A percentile compares a stretch with the other conserved stretches of the same genome.
Evolutionary conservation across 2,329 filamentous ascomycete genomes (phyloP).

Genomic region (Exophiala spinifera): DNA sequence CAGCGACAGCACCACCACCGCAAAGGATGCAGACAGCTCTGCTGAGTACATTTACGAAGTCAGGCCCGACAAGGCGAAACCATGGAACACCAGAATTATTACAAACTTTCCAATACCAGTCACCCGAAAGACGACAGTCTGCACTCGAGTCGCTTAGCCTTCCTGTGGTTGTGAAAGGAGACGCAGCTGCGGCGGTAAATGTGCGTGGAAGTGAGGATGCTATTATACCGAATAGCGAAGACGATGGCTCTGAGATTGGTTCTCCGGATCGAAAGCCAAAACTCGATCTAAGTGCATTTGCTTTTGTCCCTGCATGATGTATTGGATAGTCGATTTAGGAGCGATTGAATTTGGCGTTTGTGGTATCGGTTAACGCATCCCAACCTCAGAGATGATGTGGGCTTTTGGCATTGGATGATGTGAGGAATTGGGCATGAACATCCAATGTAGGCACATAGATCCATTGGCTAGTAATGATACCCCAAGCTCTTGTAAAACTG

Average conservation of each 20-base stretch:
- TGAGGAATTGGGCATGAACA: slow-evolving; percentile 14
- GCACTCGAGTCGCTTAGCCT: slow-evolving; percentile 19
- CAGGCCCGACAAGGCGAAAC: background rate
- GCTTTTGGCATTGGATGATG: slow-evolving; percentile 10
- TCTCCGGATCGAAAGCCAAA: slow-evolving; percentile 16
- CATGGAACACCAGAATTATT: slow-evolving; percentile 4
- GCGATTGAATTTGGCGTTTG: slow-evolving; percentile 12
- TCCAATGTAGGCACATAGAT: slow-evolving; percentile 1
- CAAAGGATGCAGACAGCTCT: slow-evolving; percentile 13
- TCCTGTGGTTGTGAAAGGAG: background rate
- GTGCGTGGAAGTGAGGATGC: slow-evolving; percentile 50
- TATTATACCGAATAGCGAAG: slow-evolving; percentile 51
- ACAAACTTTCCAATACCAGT: slow-evolving; percentile 19
- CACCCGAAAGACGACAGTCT: slow-evolving; percentile 11
- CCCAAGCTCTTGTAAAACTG: no score
- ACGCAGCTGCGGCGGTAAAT: background rate
- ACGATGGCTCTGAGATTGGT: slow-evolving; percentile 28
- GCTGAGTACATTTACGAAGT: slow-evolving; percentile 12
- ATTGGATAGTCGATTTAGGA: slow-evolving; percentile 11
- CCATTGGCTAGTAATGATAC: slow-evolving; percentile 15
- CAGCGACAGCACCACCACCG: slow-evolving; percentile 6
- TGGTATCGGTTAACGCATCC: background rate
- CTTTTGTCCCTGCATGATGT: slow-evolving; percentile 32
- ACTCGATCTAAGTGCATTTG: slow-evolving; percentile 39
- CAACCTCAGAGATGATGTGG: slow-evolving; percentile 9